Base-by-base conservation (phyloP, 805 yeast species). In the Candida peoriensis region DNA sequence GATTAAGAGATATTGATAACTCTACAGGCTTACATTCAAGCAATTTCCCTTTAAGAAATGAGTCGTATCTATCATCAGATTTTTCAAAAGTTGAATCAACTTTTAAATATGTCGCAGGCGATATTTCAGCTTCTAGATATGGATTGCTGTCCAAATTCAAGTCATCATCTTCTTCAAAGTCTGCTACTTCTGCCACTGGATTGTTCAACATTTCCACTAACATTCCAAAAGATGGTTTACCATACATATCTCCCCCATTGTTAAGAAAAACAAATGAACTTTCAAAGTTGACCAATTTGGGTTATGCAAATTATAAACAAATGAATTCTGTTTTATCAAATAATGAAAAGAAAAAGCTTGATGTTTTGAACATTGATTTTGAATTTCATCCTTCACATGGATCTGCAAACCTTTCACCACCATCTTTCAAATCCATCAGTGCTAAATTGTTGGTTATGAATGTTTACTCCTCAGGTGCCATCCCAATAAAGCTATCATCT, bases 401-500 rank as follows among this genome's bases (percentile, higher is more conserved):
- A 25, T 40, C 41, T 11, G 44, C 52, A 2, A 53, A 46, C 20
- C 13, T 34, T 3, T 36, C 36, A 5, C 61, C 63, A 9, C 66
- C 66, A 6, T 50, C 48, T 8, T 44, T 61, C 20, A 52, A 50
- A 16, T 32, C 47, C 8, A 46, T 63, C 2, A 39, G 55, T 0
- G 52, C 61, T 2, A 57, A 54, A 18, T 43, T 65, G 17, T 24
- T 63, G 5, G 58, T 54, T n/a, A 48, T 63, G 9, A 63, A 64
- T 20, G 51, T 50, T 6, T 55, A 42, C 27, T 63, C 70, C 0
- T 55, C 48, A 8, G 44, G 52, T 17, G 56, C 68, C 1, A 64
- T 70, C 27, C 74, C 76, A 13, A 48, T 69, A 13, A 60, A 60
- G 33, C 39, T 70, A n/a, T 59, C 63, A 14, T 41, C 60, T 1